Percentiles rank a stretch among this genome's conserved stretches.
These are phyloP conservation scores for Intubia oerlemansii DNA, from an alignment of 2,329 filamentous ascomycete genomes.

Conservation along the genomic window DNA sequence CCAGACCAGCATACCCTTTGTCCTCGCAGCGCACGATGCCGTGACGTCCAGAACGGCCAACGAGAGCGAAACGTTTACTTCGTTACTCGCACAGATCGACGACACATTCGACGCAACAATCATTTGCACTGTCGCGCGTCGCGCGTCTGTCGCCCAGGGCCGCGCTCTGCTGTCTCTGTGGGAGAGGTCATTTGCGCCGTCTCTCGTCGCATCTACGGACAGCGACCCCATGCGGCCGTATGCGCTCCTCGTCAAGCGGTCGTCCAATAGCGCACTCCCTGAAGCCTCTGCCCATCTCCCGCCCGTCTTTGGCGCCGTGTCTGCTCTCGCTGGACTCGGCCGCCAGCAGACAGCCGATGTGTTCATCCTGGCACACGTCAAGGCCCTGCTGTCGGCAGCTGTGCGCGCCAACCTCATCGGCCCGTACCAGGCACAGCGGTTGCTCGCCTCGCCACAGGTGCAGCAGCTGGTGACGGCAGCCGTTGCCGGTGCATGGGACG, in stretches of 20 bases:
- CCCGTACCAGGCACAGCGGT: constrained; percentile 57
- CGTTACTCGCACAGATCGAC: constrained; percentile 35
- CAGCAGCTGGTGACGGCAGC: constrained; percentile 33
- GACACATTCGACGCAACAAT: constrained; percentile 58
- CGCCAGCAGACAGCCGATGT: constrained; percentile 47
- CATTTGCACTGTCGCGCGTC: constrained; percentile 56
- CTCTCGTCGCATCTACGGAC: constrained; percentile 1
- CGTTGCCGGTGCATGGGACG: constrained; percentile 38
- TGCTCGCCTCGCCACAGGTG: constrained; percentile 40
- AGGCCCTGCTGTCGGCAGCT: constrained; percentile 54
- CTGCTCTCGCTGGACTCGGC: constrained; percentile 35
- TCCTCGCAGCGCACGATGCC: constrained; percentile 40
- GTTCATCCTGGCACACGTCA: constrained; percentile 56
- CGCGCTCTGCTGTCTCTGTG: constrained; percentile 54
- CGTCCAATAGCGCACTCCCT: constrained; percentile 12
- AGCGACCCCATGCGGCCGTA: constrained; percentile 16
- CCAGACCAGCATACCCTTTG: constrained; percentile 52
- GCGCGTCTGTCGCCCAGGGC: constrained; percentile 57
- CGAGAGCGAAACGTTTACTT: constrained; percentile 1
- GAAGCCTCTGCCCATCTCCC: constrained; percentile 42
- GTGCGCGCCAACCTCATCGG: constrained; percentile 61
- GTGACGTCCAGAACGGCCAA: neutral
- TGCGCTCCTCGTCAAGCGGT: constrained; percentile 14
- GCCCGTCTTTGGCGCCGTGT: constrained; percentile 48
- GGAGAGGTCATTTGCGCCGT: constrained; percentile 42